A percentile compares a stretch with the other conserved stretches of the same genome.
These are phyloP conservation scores for Aquilaria yunnanensis DNA, from an alignment of 345 rosid genomes.

Conservation along the genomic window DNA sequence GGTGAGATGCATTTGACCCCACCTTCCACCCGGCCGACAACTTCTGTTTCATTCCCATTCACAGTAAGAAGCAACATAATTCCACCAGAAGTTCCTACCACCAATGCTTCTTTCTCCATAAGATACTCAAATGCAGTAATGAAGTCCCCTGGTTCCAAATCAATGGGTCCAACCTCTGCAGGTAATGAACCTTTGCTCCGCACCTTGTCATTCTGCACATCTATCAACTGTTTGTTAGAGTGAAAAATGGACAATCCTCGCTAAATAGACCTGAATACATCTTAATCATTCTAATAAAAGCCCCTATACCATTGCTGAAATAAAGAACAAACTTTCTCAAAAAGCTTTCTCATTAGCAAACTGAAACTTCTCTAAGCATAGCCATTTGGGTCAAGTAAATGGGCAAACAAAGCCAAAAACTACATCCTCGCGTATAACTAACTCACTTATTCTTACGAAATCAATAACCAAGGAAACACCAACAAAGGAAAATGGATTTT, in stretches of 20 bases:
- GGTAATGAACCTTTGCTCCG: conserved; percentile 27
- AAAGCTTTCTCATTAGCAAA: too few relatives aligned
- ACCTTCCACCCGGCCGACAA: conserved; percentile 84
- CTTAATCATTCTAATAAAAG: too few relatives aligned
- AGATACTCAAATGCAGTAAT: conserved; percentile 79
- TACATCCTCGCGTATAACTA: too few relatives aligned
- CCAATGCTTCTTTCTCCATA: conserved; percentile 86
- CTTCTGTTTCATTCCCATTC: conserved; percentile 54
- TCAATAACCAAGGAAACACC: too few relatives aligned
- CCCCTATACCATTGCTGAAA: too few relatives aligned
- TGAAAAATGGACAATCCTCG: not conserved
- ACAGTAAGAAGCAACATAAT: conserved; percentile 52
- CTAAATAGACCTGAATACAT: too few relatives aligned
- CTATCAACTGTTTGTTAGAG: conserved; percentile 2
- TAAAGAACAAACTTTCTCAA: too few relatives aligned
- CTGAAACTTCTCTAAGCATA: too few relatives aligned
- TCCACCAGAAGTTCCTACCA: conserved; percentile 72
- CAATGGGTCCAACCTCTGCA: conserved; percentile 42
- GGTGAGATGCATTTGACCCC: conserved; percentile 76
- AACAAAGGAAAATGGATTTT: too few relatives aligned
- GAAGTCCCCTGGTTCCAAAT: conserved; percentile 58
- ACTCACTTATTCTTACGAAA: too few relatives aligned
- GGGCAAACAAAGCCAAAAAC: too few relatives aligned
- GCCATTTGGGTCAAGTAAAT: too few relatives aligned
- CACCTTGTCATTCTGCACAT: conserved; percentile 45